phyloP scores from a whole-genome alignment of 2,329 filamentous ascomycete genomes.

The Curvularia lunata region DNA sequence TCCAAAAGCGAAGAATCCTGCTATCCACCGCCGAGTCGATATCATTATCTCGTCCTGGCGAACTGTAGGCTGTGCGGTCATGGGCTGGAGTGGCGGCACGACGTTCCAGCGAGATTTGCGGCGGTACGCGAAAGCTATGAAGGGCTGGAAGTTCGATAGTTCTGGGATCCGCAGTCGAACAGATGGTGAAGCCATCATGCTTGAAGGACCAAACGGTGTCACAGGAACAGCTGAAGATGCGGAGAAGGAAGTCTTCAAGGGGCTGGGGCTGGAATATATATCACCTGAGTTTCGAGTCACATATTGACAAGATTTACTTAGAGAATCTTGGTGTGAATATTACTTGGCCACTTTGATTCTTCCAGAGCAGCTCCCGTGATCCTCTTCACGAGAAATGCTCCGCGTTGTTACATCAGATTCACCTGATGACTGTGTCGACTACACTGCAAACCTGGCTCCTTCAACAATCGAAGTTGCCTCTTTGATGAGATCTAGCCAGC shows the following conservation, averaged over 20 bases:
- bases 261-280: slow-evolving; percentile 65
- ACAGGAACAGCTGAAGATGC: slow-evolving; percentile 69
- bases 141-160: slow-evolving; percentile 85
- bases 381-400: neutral
- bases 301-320: slow-evolving; percentile 36
- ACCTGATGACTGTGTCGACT: neutral
- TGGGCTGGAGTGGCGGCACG: slow-evolving; percentile 87
- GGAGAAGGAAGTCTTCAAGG: slow-evolving; percentile 79
- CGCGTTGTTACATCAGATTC: neutral
- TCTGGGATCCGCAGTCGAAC: slow-evolving; percentile 76
- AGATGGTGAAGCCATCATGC: slow-evolving; percentile 74
- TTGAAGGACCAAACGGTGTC: slow-evolving; percentile 60
- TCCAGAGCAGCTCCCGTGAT: too few relatives aligned
- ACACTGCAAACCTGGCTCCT: neutral
- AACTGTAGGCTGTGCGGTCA: slow-evolving; percentile 83
- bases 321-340: neutral
- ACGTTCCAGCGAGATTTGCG: slow-evolving; percentile 89
- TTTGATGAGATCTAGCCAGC: neutral
- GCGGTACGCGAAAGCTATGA: slow-evolving; percentile 75
- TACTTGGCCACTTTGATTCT: neutral
- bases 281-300: slow-evolving; percentile 55
- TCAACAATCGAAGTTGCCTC: neutral
- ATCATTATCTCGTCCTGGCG: slow-evolving; percentile 91
- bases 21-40: slow-evolving; percentile 83
- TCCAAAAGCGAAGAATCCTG: slow-evolving; percentile 65